Base-by-base conservation (phyloP, 2,329 filamentous ascomycete genomes). In the Malbranchea cinnamomea region DNA sequence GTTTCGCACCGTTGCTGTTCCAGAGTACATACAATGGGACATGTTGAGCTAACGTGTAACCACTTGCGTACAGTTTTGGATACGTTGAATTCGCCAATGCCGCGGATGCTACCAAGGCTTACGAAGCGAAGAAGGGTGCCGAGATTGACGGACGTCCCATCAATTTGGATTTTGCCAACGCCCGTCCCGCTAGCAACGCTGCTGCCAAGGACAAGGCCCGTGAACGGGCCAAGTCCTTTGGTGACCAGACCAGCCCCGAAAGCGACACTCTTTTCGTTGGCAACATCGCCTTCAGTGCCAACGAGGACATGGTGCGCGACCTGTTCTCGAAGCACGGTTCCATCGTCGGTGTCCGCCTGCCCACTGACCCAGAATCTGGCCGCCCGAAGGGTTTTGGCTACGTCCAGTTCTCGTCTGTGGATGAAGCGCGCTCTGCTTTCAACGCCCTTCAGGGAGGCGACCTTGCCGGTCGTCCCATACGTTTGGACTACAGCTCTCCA, bases 311-410 rank as follows among this genome's bases (percentile, higher is more conserved):
- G 41, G 67, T 94, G 43, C 67, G 66, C 38, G 71, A 77, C 44
- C 74, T 78, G 53, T 93, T 93, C 64, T 62, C 63, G 46, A 68
- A 78, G 43, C 68, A 75, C 45, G 72, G 73, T 41, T 67, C 64
- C 50, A 72, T 89, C 52, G 71, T 77, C 48, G 79, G 78, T 51
- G 73, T 93, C 47, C 79, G 84, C 50, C 75, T 94, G 38, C 85
- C 85, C 30, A 93, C 85, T 36, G 82, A 94, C 54, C 73, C 65
- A 64, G 83, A 92, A 37, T 74, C 74, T 38, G 84, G 83, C 41
- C 71, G 74, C 45, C 75, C 78, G 52, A 93, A 93, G 75, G 85
- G 85, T 34, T 93, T 91, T 57, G 85, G 82, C 32, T 94, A 94
- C 53, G 77, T 93, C 40, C 76, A 77, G 50, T 93, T 87, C 66